Evolutionary conservation across 2,329 filamentous ascomycete genomes (phyloP).

Genomic region (Bipolaris zeicola): DNA sequence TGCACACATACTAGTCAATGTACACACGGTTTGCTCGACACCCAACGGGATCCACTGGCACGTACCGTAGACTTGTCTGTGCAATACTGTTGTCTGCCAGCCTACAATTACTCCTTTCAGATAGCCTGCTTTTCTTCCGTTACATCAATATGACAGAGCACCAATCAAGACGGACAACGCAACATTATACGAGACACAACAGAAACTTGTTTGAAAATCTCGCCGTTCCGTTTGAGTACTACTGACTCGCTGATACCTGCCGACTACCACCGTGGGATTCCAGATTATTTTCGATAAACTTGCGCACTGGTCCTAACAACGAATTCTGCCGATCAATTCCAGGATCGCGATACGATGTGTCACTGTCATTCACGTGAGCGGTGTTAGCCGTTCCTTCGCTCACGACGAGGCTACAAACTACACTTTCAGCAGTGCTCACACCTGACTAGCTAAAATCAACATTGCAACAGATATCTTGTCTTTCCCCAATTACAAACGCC

Average conservation of each 20-base stretch:
- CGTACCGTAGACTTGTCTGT: not conserved
- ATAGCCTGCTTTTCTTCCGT: slow-evolving; percentile 4
- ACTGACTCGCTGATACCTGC: slow-evolving; percentile 9
- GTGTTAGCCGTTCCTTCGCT: not conserved
- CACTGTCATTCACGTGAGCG: not conserved
- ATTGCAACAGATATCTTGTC: not conserved
- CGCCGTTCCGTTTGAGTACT: slow-evolving; percentile 8
- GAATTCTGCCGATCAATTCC: not conserved
- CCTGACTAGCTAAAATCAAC: not conserved
- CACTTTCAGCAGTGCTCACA: not conserved
- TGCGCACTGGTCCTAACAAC: not conserved
- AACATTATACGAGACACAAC: not conserved
- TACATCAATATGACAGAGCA: not conserved
- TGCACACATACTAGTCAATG: slow-evolving; percentile 1
- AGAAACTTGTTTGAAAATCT: slow-evolving; percentile 8
- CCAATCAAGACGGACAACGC: slow-evolving; percentile 3
- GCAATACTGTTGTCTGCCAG: slow-evolving; percentile 8
- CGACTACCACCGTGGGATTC: not conserved
- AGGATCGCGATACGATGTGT: not conserved
- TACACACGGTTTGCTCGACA: slow-evolving; percentile 8
- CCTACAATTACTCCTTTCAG: slow-evolving; percentile 10
- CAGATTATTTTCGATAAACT: not conserved
- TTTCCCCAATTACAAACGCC: not conserved
- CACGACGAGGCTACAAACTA: not conserved
- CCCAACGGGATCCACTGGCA: slow-evolving; percentile 6